Evolutionary conservation across 129 eudicot species (phyloP).

Genomic region (Artemisia argyi): DNA sequence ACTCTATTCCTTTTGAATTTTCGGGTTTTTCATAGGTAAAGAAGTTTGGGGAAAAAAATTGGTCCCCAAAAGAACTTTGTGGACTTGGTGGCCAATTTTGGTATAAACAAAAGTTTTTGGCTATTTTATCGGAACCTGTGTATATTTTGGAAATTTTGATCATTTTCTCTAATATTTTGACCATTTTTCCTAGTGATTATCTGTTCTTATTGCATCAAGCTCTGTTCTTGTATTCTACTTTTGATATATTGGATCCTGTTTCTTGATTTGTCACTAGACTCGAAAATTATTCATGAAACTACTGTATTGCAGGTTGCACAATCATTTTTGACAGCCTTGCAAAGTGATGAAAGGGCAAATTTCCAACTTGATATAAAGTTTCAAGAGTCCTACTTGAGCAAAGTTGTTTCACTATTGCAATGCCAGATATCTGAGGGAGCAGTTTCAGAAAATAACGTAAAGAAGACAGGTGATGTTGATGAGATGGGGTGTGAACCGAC

Average conservation of each 20-base stretch:
- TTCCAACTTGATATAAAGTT: slow-evolving; percentile 97
- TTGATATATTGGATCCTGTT: background rate
- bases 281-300: background rate
- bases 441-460: slow-evolving; percentile 38
- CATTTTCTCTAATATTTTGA: too few species aligned
- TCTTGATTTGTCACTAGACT: slow-evolving; percentile 11
- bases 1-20: too few species aligned
- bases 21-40: too few species aligned
- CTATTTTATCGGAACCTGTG: too few species aligned
- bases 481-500: slow-evolving; percentile 28
- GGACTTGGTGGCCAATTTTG: too few species aligned
- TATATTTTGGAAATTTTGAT: too few species aligned
- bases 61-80: too few species aligned
- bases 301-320: slow-evolving; percentile 77
- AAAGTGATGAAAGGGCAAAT: slow-evolving; percentile 94
- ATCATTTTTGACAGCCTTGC: slow-evolving; percentile 86
- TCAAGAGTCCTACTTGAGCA: slow-evolving; percentile 90
- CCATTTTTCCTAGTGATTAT: too few species aligned
- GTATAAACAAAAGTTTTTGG: too few species aligned
- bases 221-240: background rate
- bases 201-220: too few species aligned
- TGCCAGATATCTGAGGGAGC: slow-evolving; percentile 94
- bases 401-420: slow-evolving; percentile 85
- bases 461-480: slow-evolving; percentile 22
- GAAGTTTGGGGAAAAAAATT: too few species aligned